Conservation (phyloP, 1,284 basidiomycete species). For the Cronartium quercuum region DNA sequence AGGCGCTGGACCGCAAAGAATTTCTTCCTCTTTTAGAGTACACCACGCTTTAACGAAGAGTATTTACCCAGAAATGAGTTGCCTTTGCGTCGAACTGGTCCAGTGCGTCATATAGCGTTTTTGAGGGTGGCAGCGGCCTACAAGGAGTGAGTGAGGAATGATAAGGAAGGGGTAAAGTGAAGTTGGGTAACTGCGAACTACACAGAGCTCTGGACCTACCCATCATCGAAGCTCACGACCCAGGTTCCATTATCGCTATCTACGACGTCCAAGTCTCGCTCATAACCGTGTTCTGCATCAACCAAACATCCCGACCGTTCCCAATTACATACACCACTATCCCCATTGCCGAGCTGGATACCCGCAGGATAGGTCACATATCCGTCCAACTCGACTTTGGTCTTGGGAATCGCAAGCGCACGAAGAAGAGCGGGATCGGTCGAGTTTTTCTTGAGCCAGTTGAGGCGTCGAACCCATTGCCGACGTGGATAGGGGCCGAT, state of each 20-base stretch:
- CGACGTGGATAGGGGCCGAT: conserved; percentile 13
- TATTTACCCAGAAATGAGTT: conserved; percentile 34
- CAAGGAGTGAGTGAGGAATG: not conserved
- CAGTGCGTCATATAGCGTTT: conserved; percentile 9
- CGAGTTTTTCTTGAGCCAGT: not conserved
- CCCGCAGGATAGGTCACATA: not conserved
- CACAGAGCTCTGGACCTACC: conserved; percentile 18
- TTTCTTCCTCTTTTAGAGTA: not conserved
- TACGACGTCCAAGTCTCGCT: not conserved
- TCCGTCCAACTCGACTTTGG: not conserved
- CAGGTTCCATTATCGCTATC: conserved; percentile 16
- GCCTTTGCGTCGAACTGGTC: conserved; percentile 19
- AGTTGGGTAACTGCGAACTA: not conserved
- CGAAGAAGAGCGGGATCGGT: not conserved
- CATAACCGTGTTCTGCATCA: conserved; percentile 1
- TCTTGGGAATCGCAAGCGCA: not conserved
- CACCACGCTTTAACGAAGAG: not conserved
- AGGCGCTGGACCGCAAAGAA: not conserved
- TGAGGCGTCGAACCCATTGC: conserved; percentile 20
- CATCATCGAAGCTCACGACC: conserved; percentile 37
- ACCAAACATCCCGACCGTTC: conserved; percentile 22
- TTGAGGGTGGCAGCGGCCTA: conserved; percentile 20
- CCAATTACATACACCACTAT: conserved; percentile 16
- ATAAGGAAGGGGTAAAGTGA: not conserved
- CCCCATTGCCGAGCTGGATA: not conserved